Evolutionary conservation across 2,329 filamentous ascomycete species (phyloP).

Genomic region (Talaromyces sp.): DNA sequence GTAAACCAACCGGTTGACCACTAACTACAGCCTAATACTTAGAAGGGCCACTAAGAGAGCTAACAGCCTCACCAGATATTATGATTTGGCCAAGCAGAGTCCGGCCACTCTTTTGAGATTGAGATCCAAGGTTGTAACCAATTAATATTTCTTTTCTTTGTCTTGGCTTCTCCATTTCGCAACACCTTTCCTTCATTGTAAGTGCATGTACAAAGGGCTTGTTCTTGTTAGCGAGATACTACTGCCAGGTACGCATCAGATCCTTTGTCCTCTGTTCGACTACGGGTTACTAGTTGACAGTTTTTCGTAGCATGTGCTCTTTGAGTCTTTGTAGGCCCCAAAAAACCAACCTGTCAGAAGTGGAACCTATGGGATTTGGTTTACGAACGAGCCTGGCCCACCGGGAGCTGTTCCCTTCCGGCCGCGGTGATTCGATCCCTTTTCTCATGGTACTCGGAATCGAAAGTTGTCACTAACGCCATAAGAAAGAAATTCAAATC

Average conservation of each 20-base stretch:
- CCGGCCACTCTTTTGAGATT: not conserved
- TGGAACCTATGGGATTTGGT: not conserved
- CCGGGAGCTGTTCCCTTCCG: not conserved
- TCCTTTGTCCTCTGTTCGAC: not conserved
- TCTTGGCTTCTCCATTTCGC: not conserved
- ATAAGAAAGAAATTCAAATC: not conserved
- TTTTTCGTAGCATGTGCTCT: not conserved
- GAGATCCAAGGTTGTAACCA: not conserved
- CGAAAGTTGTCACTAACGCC: not conserved
- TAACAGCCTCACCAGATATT: not conserved
- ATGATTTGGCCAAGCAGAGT: not conserved
- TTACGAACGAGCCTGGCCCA: constrained; percentile 2
- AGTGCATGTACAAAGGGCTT: not conserved
- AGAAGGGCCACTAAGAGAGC: not conserved
- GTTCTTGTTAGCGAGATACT: not conserved
- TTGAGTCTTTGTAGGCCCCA: not conserved
- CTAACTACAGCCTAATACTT: not conserved
- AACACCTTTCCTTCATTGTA: not conserved
- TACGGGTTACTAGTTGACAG: no score
- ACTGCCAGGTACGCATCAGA: no score
- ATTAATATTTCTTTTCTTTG: not conserved
- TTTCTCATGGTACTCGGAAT: no score
- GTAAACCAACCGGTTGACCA: not conserved
- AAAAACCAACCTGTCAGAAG: constrained; percentile 10
- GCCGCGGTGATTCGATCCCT: not conserved